Conservation (phyloP, 169 alveolate genomes). For the Cryptosporidium andersoni region DNA sequence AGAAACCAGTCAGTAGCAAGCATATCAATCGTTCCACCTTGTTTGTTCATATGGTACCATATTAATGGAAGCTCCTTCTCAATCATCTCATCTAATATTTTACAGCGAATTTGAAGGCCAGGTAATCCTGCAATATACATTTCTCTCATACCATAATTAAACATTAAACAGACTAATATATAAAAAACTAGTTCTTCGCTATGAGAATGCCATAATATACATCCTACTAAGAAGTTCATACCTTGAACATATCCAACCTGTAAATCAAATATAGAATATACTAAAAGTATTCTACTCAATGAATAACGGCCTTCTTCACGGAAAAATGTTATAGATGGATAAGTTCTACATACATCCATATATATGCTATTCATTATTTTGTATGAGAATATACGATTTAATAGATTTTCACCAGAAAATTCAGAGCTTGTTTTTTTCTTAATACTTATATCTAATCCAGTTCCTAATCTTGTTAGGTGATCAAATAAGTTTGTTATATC, state of each 20-base stretch:
- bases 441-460: background rate
- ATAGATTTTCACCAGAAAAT: background rate
- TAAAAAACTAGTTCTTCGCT: slow-evolving; percentile 83
- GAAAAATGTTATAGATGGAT: slow-evolving; percentile 57
- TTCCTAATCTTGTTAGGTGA: slow-evolving; percentile 36
- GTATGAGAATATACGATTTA: slow-evolving; percentile 20
- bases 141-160: slow-evolving; percentile 81
- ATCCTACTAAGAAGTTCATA: slow-evolving; percentile 84
- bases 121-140: slow-evolving; percentile 76
- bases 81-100: slow-evolving; percentile 36
- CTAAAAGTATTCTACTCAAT: slow-evolving; percentile 20
- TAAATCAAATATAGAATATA: slow-evolving; percentile 58
- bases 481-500: slow-evolving; percentile 31
- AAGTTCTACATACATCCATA: slow-evolving; percentile 70
- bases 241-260: slow-evolving; percentile 88
- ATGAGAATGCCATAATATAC: slow-evolving; percentile 83
- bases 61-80: slow-evolving; percentile 7
- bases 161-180: slow-evolving; percentile 79
- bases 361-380: slow-evolving; percentile 58
- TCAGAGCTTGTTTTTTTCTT: background rate
- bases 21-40: slow-evolving; percentile 80
- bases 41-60: slow-evolving; percentile 55
- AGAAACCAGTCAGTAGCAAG: slow-evolving; percentile 85
- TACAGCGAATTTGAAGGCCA: slow-evolving; percentile 23
- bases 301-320: slow-evolving; percentile 34